Base-by-base conservation (phyloP, 2,329 filamentous ascomycete species). In the Nigrograna mackinnonii region DNA sequence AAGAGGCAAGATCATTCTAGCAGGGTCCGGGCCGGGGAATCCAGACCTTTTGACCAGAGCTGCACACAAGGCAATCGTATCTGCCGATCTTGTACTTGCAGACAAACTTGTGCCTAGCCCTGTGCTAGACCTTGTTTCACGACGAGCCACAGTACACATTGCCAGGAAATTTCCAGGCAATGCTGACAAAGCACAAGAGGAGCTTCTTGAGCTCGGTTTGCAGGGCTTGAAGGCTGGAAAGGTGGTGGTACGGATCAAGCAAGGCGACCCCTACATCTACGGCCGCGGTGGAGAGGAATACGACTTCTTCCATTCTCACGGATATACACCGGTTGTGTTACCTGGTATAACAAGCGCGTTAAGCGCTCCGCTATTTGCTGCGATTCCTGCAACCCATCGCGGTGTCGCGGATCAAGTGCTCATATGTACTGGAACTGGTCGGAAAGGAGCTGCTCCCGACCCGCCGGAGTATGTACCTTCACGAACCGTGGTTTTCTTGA, bases 131-230 rank as follows among this genome's bases (percentile, higher is more conserved):
- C 82, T 99, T 13, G 87, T 97, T 42, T 94, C 94, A 2, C 89
- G 94, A 24, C 83, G 92, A 40, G 95, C 91, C 6, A 85, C 87
- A 7, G 86, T 97, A 11, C 84, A 89, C 58, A 99, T 99, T 57
- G 92, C 94, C 4, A 87, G 91, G 60, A 99, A 99, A 67, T 99
- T 99, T 70, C 94, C 94, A 1, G 94, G 94, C 17, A 97, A 99
- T 68, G 94, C 94, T 30, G 94, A 99, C 57, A 83, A 84, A 33
- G 94, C 94, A 0, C 94, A 99, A 66, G 84, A 91, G 60, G 94
- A 99, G 69, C 83, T 99, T 4, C 80, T 95, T 3, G 79, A 84
- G 39, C 79, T 89, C 56, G 94, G 90, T 0, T 76, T 96, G 2
- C 80, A 82, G 3, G 90, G 84, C 2, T 57, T 87, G 16, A 71